Evolutionary conservation across 169 alveolate genomes (phyloP), one percentile per base, ranked within the genome.

Genomic region (Cryptosporidium ryanae): DNA sequence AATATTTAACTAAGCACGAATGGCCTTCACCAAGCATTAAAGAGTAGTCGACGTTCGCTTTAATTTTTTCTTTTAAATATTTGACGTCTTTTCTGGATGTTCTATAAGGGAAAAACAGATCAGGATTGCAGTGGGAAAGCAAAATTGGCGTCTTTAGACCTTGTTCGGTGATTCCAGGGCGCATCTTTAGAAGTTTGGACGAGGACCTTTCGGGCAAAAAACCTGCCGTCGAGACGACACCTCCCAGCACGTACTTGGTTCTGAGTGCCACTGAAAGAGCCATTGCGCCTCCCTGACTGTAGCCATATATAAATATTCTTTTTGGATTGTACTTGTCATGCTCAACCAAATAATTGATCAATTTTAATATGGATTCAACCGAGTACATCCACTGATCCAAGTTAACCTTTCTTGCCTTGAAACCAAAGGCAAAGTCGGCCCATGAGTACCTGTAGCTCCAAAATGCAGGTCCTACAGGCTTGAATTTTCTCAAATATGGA

Each of bases 401-500:
- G 29, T 76, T 76, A 27, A 76, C 71, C 27, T 18, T 29, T 27
- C 65, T 76, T 0, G 44, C 1, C 27, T 63, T 55, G 25, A 76
- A 32, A 17, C 71, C 71, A 55, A 59, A 61, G n/a, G 76, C 71
- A 61, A 76, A 76, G 27, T 76, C 87, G 17, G 87, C 87, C 87
- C 87, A 76, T 10, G 76, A 57, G 61, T 29, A 76, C 18, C 87
- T 76, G 59, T 76, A 76, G 6, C 23, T 7, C 57, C 64, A 59
- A 18, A 23, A 27, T 55, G 61, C 32, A 15, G 71, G 48, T 23
- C 76, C 70, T 8, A 76, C 32, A 2, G 64, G 61, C 13, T 76
- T 76, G 27, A 76, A 76, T n/a, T 55, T 76, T 61, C 87, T 76
- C 23, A 57, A 43, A 61, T 57, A 76, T 32, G 54, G 76, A 76